phyloP scores from a whole-genome alignment of 805 yeast genomes.

The Candida yuanshanica region DNA sequence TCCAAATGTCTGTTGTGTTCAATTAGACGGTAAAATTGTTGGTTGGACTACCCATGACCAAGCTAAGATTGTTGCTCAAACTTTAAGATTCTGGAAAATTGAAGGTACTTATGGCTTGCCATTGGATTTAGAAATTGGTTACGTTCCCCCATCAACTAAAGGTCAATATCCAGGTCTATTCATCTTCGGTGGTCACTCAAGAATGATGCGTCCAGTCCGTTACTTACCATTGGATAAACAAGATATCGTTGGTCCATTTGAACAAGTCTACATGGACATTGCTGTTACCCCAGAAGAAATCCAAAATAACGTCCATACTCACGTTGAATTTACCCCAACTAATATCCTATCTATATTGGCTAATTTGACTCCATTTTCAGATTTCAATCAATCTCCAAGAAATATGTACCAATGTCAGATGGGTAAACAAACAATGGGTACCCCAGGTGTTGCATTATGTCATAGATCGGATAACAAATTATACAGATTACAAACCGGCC shows the following conservation, averaged over 20 bases:
- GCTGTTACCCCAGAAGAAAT: conserved; percentile 95
- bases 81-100: conserved; percentile 89
- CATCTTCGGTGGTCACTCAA: conserved; percentile 84
- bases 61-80: conserved; percentile 81
- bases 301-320: conserved; percentile 72
- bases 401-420: conserved; percentile 99
- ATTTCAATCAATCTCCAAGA: conserved; percentile 98
- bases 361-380: conserved; percentile 95
- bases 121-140: conserved; percentile 83
- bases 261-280: conserved; percentile 93
- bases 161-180: conserved; percentile 98
- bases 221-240: conserved; percentile 78
- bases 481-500: conserved; percentile 90
- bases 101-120: conserved; percentile 78
- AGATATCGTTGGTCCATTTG: conserved; percentile 95
- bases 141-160: conserved; percentile 90
- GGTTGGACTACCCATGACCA: conserved; percentile 94
- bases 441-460: conserved; percentile 92
- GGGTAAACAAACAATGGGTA: conserved; percentile 99
- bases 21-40: conserved; percentile 83
- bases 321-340: conserved; percentile 93
- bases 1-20: conserved; percentile 83
- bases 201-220: conserved; percentile 95
- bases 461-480: conserved; percentile 94
- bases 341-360: conserved; percentile 92